Percentiles rank a stretch among this genome's conserved stretches.
These are phyloP conservation scores for Tetrahymena borealis DNA, from an alignment of 73 alveolate genomes.

Conservation along the genomic window DNA sequence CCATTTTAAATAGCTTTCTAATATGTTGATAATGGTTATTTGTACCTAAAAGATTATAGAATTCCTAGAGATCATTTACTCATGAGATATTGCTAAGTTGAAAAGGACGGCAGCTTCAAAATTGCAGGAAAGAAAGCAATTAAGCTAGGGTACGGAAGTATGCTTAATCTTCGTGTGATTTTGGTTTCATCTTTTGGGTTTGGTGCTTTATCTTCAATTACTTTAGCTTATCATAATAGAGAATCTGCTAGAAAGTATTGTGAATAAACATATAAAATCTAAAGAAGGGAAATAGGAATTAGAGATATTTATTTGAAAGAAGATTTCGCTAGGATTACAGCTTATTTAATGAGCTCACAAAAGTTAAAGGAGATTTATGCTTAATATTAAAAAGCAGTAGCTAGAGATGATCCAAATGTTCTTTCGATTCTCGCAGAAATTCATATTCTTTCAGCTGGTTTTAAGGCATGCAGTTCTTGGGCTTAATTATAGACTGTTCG, in stretches of 20 bases:
- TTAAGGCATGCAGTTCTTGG: conserved; percentile 29
- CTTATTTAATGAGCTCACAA: neutral
- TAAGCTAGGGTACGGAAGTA: conserved; percentile 35
- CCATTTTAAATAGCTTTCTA: conserved; percentile 3
- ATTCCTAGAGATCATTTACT: conserved; percentile 45
- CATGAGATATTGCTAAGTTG: conserved; percentile 47
- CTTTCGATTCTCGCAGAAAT: neutral
- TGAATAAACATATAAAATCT: conserved; percentile 4
- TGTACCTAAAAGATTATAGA: conserved; percentile 27
- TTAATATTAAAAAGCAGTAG: neutral
- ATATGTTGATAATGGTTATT: conserved; percentile 45
- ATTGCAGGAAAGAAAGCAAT: conserved; percentile 32
- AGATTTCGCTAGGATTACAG: neutral
- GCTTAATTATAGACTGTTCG: conserved; percentile 22
- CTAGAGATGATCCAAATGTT: neutral
- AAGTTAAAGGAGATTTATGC: neutral
- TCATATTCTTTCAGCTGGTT: conserved; percentile 24
- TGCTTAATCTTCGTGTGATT: conserved; percentile 23
- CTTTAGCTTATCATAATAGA: conserved; percentile 7
- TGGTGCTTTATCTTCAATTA: neutral
- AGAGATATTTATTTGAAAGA: neutral
- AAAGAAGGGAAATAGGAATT: conserved; percentile 1
- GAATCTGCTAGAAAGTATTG: conserved; percentile 4
- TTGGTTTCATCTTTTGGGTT: conserved; percentile 4
- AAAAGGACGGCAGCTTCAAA: conserved; percentile 54